Evolutionary conservation across 1,139 yeast species (phyloP).

Genomic region (Protomyces arabidopsidicola): DNA sequence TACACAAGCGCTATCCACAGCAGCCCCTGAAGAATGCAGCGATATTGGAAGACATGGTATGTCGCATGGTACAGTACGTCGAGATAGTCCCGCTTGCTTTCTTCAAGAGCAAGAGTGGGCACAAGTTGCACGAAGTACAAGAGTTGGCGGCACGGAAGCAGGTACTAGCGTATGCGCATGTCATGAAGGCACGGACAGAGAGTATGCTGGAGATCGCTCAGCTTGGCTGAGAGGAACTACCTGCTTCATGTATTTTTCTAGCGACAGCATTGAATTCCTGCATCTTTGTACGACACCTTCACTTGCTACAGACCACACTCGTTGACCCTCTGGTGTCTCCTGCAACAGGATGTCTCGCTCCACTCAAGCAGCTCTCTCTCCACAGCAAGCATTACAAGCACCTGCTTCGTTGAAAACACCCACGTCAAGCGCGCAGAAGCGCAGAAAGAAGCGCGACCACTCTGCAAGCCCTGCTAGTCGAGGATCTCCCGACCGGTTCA

Average conservation of each 20-base stretch:
- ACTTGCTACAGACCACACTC: too few species aligned
- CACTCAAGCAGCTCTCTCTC: neutral
- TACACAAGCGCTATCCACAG: constrained; percentile 3
- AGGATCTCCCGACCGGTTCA: constrained; percentile 35
- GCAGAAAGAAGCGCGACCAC: neutral
- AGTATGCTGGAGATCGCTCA: constrained; percentile 10
- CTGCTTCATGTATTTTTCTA: neutral
- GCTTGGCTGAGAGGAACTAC: neutral
- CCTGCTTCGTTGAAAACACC: neutral
- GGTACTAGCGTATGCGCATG: constrained; percentile 20
- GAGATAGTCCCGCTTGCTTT: constrained; percentile 20
- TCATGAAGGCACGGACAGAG: constrained; percentile 15
- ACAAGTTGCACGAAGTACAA: constrained; percentile 15
- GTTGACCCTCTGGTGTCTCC: too few species aligned
- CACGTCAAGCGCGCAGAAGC: neutral
- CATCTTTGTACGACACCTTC: too few species aligned
- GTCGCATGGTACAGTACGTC: constrained; percentile 19
- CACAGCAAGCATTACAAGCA: neutral
- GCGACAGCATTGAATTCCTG: neutral
- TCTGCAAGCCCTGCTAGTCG: constrained; percentile 34
- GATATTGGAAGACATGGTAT: constrained; percentile 9
- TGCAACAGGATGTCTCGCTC: neutral
- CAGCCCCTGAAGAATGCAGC: neutral
- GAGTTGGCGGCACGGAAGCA: constrained; percentile 13
- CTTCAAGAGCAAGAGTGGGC: constrained; percentile 14